Conservation (phyloP, 768 basidiomycete species). For the Lentinula edodes region DNA sequence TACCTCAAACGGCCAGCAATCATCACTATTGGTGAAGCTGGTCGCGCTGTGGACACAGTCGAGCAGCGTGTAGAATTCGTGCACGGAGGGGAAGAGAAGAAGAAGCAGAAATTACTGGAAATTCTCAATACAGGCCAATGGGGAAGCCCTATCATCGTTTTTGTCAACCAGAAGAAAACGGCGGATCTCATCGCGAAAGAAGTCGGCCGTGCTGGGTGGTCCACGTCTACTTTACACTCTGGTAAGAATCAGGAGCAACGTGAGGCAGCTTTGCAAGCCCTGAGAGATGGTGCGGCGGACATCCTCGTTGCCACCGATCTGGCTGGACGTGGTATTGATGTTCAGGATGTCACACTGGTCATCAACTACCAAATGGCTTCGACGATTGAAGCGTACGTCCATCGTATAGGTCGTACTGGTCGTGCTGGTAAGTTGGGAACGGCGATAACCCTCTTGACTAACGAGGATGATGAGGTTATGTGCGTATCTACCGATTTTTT, state of each 20-base stretch:
- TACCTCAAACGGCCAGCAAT: constrained; percentile 90
- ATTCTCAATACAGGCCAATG: constrained; percentile 85
- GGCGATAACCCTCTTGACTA: constrained; percentile 92
- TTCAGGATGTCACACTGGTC: constrained; percentile 92
- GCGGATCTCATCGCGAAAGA: constrained; percentile 98
- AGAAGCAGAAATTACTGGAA: constrained; percentile 82
- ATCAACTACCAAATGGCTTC: constrained; percentile 98
- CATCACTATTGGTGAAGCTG: constrained; percentile 97
- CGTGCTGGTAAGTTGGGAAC: constrained; percentile 94
- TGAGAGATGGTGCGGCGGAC: constrained; percentile 82
- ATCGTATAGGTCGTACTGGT: constrained; percentile 98
- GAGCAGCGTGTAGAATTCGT: constrained; percentile 96
- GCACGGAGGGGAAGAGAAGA: constrained; percentile 92
- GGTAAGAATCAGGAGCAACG: constrained; percentile 98
- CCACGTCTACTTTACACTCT: constrained; percentile 86
- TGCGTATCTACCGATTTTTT: constrained; percentile 35
- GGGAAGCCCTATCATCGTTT: constrained; percentile 91
- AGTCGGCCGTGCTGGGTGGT: constrained; percentile 89
- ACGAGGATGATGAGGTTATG: constrained; percentile 98
- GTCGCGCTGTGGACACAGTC: constrained; percentile 96
- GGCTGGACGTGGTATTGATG: constrained; percentile 98
- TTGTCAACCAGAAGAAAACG: constrained; percentile 99
- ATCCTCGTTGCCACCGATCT: constrained; percentile 96
- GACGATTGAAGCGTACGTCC: constrained; percentile 95
- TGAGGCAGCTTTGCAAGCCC: constrained; percentile 82